Evolutionary conservation across 257 asterid genomes (phyloP), one percentile per base, ranked within the genome.

Genomic region (Solanum virginianum): DNA sequence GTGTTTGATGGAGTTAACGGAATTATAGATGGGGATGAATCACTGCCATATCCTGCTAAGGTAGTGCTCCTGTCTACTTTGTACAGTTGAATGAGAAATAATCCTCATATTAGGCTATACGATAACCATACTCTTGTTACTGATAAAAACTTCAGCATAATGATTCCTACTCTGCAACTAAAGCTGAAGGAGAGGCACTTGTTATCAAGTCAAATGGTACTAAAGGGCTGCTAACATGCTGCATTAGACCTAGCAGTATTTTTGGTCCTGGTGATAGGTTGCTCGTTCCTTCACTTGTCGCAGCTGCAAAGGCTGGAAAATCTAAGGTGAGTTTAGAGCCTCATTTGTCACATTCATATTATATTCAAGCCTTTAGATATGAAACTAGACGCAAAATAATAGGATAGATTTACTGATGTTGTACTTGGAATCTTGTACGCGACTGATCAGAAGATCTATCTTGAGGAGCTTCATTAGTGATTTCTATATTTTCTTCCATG

Each of bases 231-330:
- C 90, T 92, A 84, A 94, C 98, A 45, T 95, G 98, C 89, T 94
- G 95, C 88, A 91, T 95, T 85, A 91, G 98, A 84, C 99, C 99
- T 75, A 97, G 99, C 90, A 91, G 98, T 92, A 95, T 95, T 83
- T 97, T 97, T 88, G 99, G 99, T 80, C 99, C 98, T 70, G 98
- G 99, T 86, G 99, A 97, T 91, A 97, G 92, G 90, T 89, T 97
- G 90, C 97, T 97, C 83, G 98, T 97, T 87, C 98, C 99, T 85
- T 94, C 98, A 72, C 90, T 97, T 86, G 93, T 93, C 81, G 87
- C 97, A 74, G 98, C 99, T 82, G 98, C 98, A 90, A 94, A 92
- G 91, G 93, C 99, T 85, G 99, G 99, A 87, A 95, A 95, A 90
- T 92, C 95, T 6, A 97, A 97, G 98, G 99, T 95, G 83, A 45